Evolutionary conservation across 2,329 filamentous ascomycete genomes (phyloP).

Genomic region (Phialophora verrucosa): DNA sequence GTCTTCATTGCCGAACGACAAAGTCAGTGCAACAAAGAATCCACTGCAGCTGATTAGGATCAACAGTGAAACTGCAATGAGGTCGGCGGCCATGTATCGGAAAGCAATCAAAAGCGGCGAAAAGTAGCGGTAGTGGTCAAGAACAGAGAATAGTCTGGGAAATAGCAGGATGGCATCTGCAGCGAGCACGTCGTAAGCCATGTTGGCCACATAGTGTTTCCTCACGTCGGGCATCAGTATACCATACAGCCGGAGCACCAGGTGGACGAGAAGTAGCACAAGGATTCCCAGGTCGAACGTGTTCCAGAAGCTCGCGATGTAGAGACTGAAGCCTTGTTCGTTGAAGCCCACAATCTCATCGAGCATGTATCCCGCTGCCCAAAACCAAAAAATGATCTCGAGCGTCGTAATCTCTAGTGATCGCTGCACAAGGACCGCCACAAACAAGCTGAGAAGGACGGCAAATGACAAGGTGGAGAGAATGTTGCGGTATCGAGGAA

Average conservation of each 20-base stretch:
- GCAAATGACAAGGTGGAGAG: slow-evolving; percentile 87
- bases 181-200: slow-evolving; percentile 92
- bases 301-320: slow-evolving; percentile 98
- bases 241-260: slow-evolving; percentile 85
- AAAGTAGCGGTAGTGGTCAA: slow-evolving; percentile 96
- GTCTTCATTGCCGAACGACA: slow-evolving; percentile 73
- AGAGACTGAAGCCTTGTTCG: slow-evolving; percentile 93
- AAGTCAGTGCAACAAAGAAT: slow-evolving; percentile 92
- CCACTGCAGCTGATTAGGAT: slow-evolving; percentile 89
- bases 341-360: slow-evolving; percentile 96
- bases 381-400: slow-evolving; percentile 94
- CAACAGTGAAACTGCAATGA: slow-evolving; percentile 81
- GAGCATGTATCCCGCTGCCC: slow-evolving; percentile 96
- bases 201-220: slow-evolving; percentile 73
- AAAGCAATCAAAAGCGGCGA: slow-evolving; percentile 94
- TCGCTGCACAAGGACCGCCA: slow-evolving; percentile 77
- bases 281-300: slow-evolving; percentile 91
- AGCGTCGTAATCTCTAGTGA: slow-evolving; percentile 81
- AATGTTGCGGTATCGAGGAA: slow-evolving; percentile 89
- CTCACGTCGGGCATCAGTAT: slow-evolving; percentile 77
- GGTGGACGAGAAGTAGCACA: slow-evolving; percentile 83
- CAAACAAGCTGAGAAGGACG: slow-evolving; percentile 80
- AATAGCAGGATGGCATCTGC: slow-evolving; percentile 88
- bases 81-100: slow-evolving; percentile 87
- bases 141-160: slow-evolving; percentile 86